Evolutionary conservation across 495 filamentous ascomycete genomes (phyloP), one percentile per base, ranked within the genome.

Genomic region (Astrothelium subdiscretum): DNA sequence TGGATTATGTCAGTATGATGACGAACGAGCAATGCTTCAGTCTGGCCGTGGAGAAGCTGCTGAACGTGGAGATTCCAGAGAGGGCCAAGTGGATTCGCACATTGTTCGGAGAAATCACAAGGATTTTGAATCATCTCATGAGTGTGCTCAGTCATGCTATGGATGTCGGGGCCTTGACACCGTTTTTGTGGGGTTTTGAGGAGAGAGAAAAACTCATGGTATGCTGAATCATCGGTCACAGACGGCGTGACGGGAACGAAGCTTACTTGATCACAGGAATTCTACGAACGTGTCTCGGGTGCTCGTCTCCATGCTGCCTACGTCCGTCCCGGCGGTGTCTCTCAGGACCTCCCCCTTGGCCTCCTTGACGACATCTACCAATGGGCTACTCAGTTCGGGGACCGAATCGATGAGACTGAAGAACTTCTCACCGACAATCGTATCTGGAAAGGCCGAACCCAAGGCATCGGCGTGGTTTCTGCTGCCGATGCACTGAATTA

Each of bases 1-100:
- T 99, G 74, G 95, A 99, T 74, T 99, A 99, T 75, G 92, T 97
- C 62, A 96, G 91, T 73, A 99, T 99, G 95, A 98, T 97, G 94
- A 97, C 94, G 65, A 97, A 97, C 76, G 95, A 99, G 81, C 95
- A 99, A 77, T 97, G 92, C 70, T 99, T 87, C 74, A 83, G 90
- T 13, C 79, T 99, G 60, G 95, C 89, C 38, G 92, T 97, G 59
- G 95, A 99, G 81, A 99, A 97, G 84, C 81, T 99, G 58, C 77
- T 99, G 70, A 99, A 99, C 77, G 81, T 99, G 68, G 95, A 99
- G 71, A 89, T 99, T 68, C 95, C 95, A 31, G 87, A 91, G 57
- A 81, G 95, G 64, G 95, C 95, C 62, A 99, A 99, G 77, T 99
- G 83, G 80, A 99, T 99, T 72, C 85, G 95, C 57, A 97, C 92